Evolutionary conservation across 2,329 filamentous ascomycete genomes (phyloP), one percentile per base, ranked within the genome.

Genomic region (Fonsecaea erecta): DNA sequence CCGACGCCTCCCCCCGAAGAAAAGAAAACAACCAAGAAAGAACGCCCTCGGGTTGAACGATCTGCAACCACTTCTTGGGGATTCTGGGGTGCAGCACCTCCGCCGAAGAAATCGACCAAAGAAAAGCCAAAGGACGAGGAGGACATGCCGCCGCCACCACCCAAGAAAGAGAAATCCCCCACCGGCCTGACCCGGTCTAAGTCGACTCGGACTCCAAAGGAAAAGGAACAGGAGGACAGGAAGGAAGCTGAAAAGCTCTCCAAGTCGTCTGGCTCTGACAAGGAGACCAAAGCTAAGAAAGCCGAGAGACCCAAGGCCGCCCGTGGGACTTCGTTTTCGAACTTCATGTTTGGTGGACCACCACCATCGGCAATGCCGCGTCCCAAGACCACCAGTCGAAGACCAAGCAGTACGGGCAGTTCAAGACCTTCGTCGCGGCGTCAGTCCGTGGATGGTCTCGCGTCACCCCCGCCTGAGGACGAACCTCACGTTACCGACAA

Each of bases 41-140:
- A 96, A 68, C 89, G 92, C 14, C 81, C 90, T 30, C 92, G 89
- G 73, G 86, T 93, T 68, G 90, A 87, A 71, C 90, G 91, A 64
- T 88, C 90, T 40, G 83, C 83, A 37, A 78, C 78, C n/a, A 82
- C 85, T 12, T 87, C 90, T 32, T 95, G 92, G 92, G 89, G 88
- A 37, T 87, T 88, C 75, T 94, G 90, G 90, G 86, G 85, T 18
- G 84, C 87, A 16, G 80, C 84, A 2, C 78, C 82, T 21, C 73
- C 77, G 2, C 75, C 80, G 3, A 81, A 78, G 69, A 83, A 81
- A 70, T 74, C 81, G 24, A 71, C 74, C 67, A 83, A 84, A 69
- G 88, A 84, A 71, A 84, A 86, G 60, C 73, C 75, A 12, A 64
- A 66, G 40, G 79, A 80, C 53, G 77, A 76, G 34, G 68, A 68